Conservation (phyloP, 2,329 filamentous ascomycete genomes). For the Westerdykella ornata region DNA sequence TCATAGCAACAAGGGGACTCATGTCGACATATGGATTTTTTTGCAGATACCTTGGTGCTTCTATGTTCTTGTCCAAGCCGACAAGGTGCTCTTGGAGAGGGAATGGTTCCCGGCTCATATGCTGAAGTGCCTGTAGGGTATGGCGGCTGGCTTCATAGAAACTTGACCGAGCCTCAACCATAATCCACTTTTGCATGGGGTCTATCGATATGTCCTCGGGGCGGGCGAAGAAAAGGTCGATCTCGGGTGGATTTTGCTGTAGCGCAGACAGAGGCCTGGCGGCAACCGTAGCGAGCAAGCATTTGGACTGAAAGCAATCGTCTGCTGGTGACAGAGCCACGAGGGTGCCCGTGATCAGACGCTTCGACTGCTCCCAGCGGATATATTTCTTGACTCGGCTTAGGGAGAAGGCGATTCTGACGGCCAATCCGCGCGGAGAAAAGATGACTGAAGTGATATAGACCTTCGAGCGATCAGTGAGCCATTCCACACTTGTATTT, state of each 20-base stretch:
- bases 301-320: slow-evolving; percentile 59
- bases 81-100: slow-evolving; percentile 58
- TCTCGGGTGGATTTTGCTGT: slow-evolving; percentile 58
- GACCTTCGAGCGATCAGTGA: slow-evolving; percentile 46
- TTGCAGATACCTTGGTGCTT: slow-evolving; percentile 49
- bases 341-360: slow-evolving; percentile 50
- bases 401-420: slow-evolving; percentile 64
- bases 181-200: slow-evolving; percentile 61
- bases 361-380: slow-evolving; percentile 58
- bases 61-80: slow-evolving; percentile 40
- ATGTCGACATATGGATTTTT: slow-evolving; percentile 48
- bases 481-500: neutral
- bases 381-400: slow-evolving; percentile 59
- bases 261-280: slow-evolving; percentile 60
- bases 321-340: slow-evolving; percentile 49
- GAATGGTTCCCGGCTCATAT: slow-evolving; percentile 54
- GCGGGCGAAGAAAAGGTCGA: slow-evolving; percentile 68
- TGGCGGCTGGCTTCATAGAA: slow-evolving; percentile 75
- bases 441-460: slow-evolving; percentile 60
- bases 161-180: slow-evolving; percentile 67
- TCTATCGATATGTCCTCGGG: slow-evolving; percentile 59
- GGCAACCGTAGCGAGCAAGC: slow-evolving; percentile 65
- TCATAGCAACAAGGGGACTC: slow-evolving; percentile 38
- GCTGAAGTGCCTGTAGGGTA: slow-evolving; percentile 66
- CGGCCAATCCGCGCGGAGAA: slow-evolving; percentile 55